Evolutionary conservation across 2,329 filamentous ascomycete species (phyloP).

Genomic region (Ceratocystis harringtonii): DNA sequence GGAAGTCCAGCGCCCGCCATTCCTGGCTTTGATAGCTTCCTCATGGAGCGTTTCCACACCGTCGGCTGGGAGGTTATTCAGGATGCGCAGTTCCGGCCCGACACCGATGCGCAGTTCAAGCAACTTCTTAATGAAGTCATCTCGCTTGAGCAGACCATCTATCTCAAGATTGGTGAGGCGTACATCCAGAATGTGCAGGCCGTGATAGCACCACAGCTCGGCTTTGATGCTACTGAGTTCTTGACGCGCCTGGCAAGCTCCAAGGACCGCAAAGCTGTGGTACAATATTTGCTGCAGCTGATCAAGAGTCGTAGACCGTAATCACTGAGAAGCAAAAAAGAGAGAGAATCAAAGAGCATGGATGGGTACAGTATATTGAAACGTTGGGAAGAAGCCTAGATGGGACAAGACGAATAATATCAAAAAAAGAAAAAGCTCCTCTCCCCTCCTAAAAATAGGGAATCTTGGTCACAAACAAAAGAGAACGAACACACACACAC

Average conservation of each 20-base stretch:
- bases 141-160: conserved; percentile 72
- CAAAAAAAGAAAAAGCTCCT: neutral
- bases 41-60: conserved; percentile 76
- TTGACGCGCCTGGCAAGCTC: conserved; percentile 43
- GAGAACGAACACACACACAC: neutral
- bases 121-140: conserved; percentile 82
- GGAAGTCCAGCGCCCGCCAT: conserved; percentile 41
- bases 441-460: neutral
- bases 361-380: neutral
- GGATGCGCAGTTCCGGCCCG: conserved; percentile 63
- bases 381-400: neutral
- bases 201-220: conserved; percentile 48
- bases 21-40: conserved; percentile 82
- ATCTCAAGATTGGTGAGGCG: conserved; percentile 70
- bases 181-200: conserved; percentile 58
- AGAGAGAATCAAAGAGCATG: neutral
- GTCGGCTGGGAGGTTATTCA: conserved; percentile 80
- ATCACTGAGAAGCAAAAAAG: neutral
- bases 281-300: conserved; percentile 47
- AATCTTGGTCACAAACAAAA: neutral
- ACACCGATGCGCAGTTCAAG: conserved; percentile 69
- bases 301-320: conserved; percentile 32
- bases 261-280: conserved; percentile 45
- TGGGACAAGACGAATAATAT: neutral
- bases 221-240: conserved; percentile 46